These are phyloP conservation scores for Coemansia sp. DNA, from an alignment of 192 early-diverging fungal genomes.

Conservation along the genomic window DNA sequence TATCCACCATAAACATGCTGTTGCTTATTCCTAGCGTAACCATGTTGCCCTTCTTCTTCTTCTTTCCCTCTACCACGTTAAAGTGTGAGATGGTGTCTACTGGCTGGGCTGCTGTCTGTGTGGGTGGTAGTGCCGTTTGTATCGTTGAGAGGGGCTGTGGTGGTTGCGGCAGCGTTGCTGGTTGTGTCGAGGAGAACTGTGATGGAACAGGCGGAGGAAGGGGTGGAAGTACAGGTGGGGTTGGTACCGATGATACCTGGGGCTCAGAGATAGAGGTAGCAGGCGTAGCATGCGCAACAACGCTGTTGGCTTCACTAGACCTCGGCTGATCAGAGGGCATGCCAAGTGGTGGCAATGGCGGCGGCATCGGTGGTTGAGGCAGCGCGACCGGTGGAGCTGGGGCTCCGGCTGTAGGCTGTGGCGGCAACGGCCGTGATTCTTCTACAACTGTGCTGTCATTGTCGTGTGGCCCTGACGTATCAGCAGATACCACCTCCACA, in stretches of 20 bases:
- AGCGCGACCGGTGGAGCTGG: not conserved
- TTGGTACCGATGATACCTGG: not conserved
- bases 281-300: not conserved
- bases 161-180: conserved; percentile 6
- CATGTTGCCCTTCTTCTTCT: conserved; percentile 70
- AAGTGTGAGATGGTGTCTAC: conserved; percentile 42
- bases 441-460: not conserved
- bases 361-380: conserved; percentile 12
- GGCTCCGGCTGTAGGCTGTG: not conserved
- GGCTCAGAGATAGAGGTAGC: not conserved
- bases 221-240: conserved; percentile 1
- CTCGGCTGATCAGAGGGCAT: not conserved
- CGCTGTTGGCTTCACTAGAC: not conserved
- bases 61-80: conserved; percentile 60
- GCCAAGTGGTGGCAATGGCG: conserved; percentile 9
- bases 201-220: conserved; percentile 8
- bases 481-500: conserved; percentile 59
- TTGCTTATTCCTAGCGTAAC: conserved; percentile 70
- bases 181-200: not conserved
- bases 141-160: not conserved
- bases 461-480: not conserved
- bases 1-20: conserved; percentile 61
- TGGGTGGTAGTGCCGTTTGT: not conserved
- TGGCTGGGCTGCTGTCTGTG: conserved; percentile 2
- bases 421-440: not conserved